A percentile compares a stretch with the other conserved stretches of the same genome.
Conservation (phyloP, 2,329 filamentous ascomycete genomes). For the Paraphaeosphaeria sporulosa region DNA sequence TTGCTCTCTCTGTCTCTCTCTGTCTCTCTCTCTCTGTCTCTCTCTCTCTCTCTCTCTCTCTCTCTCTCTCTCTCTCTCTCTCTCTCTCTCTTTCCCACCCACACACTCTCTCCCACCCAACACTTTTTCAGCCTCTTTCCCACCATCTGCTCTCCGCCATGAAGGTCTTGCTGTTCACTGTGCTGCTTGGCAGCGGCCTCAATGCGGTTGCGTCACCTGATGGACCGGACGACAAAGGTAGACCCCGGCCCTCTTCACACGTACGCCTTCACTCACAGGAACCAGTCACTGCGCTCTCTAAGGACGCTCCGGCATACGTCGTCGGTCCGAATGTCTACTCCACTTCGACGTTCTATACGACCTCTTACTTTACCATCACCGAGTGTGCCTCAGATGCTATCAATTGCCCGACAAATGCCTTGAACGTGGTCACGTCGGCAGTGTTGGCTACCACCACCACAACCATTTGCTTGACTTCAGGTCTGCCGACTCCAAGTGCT, state of each 20-base stretch:
- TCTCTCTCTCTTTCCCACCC: not conserved
- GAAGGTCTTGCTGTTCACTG: slow-evolving; percentile 35
- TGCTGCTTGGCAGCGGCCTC: slow-evolving; percentile 33
- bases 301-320: slow-evolving; percentile 16
- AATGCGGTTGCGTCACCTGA: slow-evolving; percentile 28
- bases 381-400: slow-evolving; percentile 36
- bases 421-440: slow-evolving; percentile 49
- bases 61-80: slow-evolving; percentile 16
- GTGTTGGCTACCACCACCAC: slow-evolving; percentile 43
- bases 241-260: not conserved
- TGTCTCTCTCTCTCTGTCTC: no score
- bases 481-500: not conserved
- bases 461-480: slow-evolving; percentile 16
- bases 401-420: slow-evolving; percentile 48
- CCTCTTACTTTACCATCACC: slow-evolving; percentile 39
- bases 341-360: slow-evolving; percentile 31
- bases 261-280: not conserved
- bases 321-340: slow-evolving; percentile 40
- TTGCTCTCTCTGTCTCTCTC: slow-evolving; percentile 22
- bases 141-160: slow-evolving; percentile 29
- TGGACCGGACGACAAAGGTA: slow-evolving; percentile 13
- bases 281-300: not conserved
- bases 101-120: slow-evolving; percentile 12
- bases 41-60: not conserved
- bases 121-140: slow-evolving; percentile 30